Conservation (phyloP, 345 rosid species). For the Viola odorata region DNA sequence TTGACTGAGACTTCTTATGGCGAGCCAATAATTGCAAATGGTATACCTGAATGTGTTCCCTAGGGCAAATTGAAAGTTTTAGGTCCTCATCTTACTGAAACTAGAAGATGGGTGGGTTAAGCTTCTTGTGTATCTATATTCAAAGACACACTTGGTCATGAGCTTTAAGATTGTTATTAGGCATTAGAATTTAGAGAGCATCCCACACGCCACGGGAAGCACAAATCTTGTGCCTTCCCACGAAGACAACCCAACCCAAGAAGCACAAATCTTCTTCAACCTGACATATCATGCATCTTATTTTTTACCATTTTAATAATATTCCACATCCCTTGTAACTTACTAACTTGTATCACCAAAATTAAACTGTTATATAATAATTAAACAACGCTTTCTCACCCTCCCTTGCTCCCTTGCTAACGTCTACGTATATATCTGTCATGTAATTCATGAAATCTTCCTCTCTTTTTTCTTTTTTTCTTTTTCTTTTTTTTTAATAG, state of each 20-base stretch:
- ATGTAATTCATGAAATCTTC: too few species aligned
- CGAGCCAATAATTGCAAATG: too few species aligned
- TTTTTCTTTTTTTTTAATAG: constrained; percentile 43
- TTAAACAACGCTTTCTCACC: too few species aligned
- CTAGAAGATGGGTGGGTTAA: too few species aligned
- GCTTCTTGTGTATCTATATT: too few species aligned
- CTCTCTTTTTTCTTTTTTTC: neutral
- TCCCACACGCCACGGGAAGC: constrained; percentile 84
- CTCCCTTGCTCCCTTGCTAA: neutral
- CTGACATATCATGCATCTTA: neutral
- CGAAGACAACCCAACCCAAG: constrained; percentile 11
- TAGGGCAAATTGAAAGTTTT: too few species aligned
- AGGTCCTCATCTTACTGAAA: too few species aligned
- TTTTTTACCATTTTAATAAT: constrained; percentile 17
- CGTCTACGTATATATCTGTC: neutral
- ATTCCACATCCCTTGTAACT: neutral
- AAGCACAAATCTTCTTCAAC: neutral
- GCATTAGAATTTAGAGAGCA: constrained; percentile 10
- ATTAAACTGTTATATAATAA: too few species aligned
- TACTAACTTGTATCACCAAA: too few species aligned
- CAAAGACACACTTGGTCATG: constrained; percentile 15
- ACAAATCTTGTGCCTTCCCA: constrained; percentile 69
- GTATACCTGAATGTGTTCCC: too few species aligned
- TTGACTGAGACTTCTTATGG: too few species aligned
- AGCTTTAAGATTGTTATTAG: constrained; percentile 1